These are phyloP conservation scores for Fonsecaea multimorphosa DNA, from an alignment of 2,329 filamentous ascomycete species.

Conservation along the genomic window DNA sequence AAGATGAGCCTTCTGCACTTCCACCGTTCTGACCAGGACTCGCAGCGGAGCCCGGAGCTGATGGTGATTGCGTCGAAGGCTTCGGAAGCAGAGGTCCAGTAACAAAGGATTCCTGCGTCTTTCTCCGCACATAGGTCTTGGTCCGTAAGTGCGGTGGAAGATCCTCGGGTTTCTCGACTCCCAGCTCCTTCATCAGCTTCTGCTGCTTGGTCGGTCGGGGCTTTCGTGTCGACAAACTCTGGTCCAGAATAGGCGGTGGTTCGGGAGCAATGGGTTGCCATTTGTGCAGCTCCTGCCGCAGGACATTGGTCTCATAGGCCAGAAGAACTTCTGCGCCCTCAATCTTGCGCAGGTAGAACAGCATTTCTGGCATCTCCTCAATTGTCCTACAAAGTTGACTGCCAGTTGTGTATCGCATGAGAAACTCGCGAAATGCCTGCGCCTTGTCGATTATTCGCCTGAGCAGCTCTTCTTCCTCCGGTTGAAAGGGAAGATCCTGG, in stretches of 20 bases:
- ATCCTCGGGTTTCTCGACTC: constrained; percentile 88
- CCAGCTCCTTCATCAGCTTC: constrained; percentile 87
- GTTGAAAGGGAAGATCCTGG: constrained; percentile 81
- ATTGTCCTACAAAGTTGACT: constrained; percentile 71
- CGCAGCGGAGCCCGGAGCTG: constrained; percentile 35
- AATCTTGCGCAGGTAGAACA: constrained; percentile 96
- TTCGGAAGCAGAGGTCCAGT: constrained; percentile 35
- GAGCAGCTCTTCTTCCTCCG: constrained; percentile 88
- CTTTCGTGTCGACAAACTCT: constrained; percentile 90
- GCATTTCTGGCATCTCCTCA: constrained; percentile 84
- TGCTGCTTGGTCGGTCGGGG: constrained; percentile 95
- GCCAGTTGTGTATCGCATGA: constrained; percentile 80
- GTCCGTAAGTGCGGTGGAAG: constrained; percentile 81
- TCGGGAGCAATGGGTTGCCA: constrained; percentile 89
- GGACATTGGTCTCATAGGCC: constrained; percentile 94
- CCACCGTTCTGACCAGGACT: constrained; percentile 42
- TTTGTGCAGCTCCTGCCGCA: constrained; percentile 92
- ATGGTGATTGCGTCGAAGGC: constrained; percentile 39
- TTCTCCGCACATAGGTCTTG: constrained; percentile 79
- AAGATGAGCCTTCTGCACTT: constrained; percentile 40
- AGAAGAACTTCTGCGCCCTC: constrained; percentile 95
- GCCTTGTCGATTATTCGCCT: constrained; percentile 86
- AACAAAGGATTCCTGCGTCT: constrained; percentile 53
- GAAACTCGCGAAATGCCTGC: constrained; percentile 80
- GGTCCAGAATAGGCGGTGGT: constrained; percentile 82